These are phyloP conservation scores for Apiospora koreana DNA, from an alignment of 2,329 filamentous ascomycete genomes.

Conservation along the genomic window DNA sequence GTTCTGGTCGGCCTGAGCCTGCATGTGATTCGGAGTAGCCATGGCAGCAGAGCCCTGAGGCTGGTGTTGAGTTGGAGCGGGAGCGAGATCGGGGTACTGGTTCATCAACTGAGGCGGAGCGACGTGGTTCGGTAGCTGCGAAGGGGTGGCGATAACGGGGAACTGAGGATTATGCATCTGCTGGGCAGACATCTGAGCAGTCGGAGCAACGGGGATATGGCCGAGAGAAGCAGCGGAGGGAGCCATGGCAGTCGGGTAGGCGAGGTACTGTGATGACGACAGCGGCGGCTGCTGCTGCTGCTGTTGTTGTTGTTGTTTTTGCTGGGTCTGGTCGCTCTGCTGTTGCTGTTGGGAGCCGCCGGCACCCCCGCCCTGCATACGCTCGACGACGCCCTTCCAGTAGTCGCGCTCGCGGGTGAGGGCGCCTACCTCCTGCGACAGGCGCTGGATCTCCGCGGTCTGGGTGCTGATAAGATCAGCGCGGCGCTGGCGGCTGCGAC, in stretches of 20 bases:
- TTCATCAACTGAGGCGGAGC: background rate
- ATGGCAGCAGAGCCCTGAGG: too few relatives aligned
- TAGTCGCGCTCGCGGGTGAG: conserved; percentile 4
- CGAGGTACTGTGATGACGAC: background rate
- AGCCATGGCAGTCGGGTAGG: background rate
- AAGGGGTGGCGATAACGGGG: background rate
- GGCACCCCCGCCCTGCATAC: background rate
- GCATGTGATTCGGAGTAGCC: too few relatives aligned
- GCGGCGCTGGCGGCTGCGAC: conserved; percentile 2
- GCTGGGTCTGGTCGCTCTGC: too few relatives aligned
- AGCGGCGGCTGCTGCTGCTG: background rate
- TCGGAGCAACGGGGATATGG: background rate
- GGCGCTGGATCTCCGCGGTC: background rate
- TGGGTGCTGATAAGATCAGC: background rate
- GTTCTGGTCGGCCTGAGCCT: background rate
- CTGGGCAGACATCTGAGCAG: background rate
- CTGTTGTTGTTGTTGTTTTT: background rate
- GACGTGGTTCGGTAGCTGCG: background rate
- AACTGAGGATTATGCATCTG: background rate
- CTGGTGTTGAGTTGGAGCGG: background rate
- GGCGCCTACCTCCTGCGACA: background rate
- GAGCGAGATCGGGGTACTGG: background rate
- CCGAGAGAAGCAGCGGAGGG: background rate
- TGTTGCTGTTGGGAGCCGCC: background rate
- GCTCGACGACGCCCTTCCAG: conserved; percentile 1